These are phyloP conservation scores for Lactarius quietus DNA, from an alignment of 768 basidiomycete genomes.

Conservation along the genomic window DNA sequence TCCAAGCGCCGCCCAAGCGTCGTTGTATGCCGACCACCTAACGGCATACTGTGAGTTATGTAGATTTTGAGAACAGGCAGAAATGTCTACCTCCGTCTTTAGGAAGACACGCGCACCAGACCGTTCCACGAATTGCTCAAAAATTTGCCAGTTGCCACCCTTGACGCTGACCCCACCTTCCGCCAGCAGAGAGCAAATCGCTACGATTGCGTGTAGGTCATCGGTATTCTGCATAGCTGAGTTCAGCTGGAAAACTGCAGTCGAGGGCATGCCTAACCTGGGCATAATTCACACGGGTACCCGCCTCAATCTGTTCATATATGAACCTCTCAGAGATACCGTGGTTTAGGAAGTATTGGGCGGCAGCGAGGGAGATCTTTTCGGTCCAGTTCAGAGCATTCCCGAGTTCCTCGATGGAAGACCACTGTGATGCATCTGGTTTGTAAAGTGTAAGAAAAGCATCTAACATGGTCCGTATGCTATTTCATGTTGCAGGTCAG, in stretches of 20 bases:
- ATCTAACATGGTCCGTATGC: slow-evolving; percentile 51
- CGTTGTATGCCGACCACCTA: slow-evolving; percentile 40
- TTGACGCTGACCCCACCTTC: slow-evolving; percentile 58
- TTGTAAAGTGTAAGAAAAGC: slow-evolving; percentile 54
- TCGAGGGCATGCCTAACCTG: slow-evolving; percentile 42
- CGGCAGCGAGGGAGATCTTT: slow-evolving; percentile 47
- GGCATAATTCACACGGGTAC: slow-evolving; percentile 78
- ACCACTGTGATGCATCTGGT: slow-evolving; percentile 53
- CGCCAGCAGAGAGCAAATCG: slow-evolving; percentile 67
- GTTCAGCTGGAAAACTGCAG: background rate
- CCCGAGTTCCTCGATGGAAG: slow-evolving; percentile 41
- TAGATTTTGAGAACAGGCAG: background rate
- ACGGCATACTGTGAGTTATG: slow-evolving; percentile 27
- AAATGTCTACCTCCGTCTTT: slow-evolving; percentile 55
- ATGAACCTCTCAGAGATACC: slow-evolving; percentile 56
- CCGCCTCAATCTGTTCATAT: slow-evolving; percentile 68
- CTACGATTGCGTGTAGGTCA: slow-evolving; percentile 74
- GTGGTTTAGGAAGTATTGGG: slow-evolving; percentile 50
- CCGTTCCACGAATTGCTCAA: slow-evolving; percentile 70
- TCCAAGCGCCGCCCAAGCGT: slow-evolving; percentile 43
- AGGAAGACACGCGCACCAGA: slow-evolving; percentile 70
- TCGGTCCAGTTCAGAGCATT: slow-evolving; percentile 28
- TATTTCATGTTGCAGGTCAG: slow-evolving; percentile 28
- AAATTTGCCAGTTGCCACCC: slow-evolving; percentile 84
- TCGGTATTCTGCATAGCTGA: slow-evolving; percentile 50